These are phyloP conservation scores for Senecio squalidus DNA, from an alignment of 140 eudicot species.

Conservation along the genomic window DNA sequence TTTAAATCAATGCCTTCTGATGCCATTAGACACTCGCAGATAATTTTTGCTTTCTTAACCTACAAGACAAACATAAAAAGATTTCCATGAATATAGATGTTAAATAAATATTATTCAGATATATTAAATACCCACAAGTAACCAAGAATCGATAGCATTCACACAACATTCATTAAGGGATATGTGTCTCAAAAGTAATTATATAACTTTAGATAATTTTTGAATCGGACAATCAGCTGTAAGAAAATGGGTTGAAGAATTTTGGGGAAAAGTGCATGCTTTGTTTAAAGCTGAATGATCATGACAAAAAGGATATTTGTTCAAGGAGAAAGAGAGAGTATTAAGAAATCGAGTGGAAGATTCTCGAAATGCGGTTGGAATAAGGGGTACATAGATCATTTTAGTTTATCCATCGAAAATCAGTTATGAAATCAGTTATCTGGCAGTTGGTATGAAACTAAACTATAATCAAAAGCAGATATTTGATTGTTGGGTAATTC, in stretches of 20 bases:
- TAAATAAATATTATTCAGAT: constrained; percentile 6
- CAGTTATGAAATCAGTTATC: no score
- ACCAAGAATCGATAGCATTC: neutral
- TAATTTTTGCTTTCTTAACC: constrained; percentile 67
- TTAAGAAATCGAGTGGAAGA: no score
- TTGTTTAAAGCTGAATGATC: no score
- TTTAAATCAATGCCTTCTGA: constrained; percentile 85
- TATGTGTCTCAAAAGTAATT: no score
- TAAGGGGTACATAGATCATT: no score
- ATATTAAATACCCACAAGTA: constrained; percentile 12
- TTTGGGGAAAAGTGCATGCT: neutral
- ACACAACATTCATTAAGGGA: neutral
- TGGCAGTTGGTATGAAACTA: no score
- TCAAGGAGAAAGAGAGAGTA: no score
- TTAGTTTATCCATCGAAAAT: no score
- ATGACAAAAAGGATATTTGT: no score
- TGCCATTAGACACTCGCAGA: constrained; percentile 73
- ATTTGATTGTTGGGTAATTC: neutral
- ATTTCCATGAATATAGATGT: neutral
- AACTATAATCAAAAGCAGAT: neutral
- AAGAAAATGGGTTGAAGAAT: neutral
- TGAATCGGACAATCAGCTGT: neutral
- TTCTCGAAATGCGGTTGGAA: no score
- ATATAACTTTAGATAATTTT: no score
- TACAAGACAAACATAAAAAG: constrained; percentile 20